Base-by-base conservation (phyloP, 805 yeast genomes). In the Sungouiella thailandica region DNA sequence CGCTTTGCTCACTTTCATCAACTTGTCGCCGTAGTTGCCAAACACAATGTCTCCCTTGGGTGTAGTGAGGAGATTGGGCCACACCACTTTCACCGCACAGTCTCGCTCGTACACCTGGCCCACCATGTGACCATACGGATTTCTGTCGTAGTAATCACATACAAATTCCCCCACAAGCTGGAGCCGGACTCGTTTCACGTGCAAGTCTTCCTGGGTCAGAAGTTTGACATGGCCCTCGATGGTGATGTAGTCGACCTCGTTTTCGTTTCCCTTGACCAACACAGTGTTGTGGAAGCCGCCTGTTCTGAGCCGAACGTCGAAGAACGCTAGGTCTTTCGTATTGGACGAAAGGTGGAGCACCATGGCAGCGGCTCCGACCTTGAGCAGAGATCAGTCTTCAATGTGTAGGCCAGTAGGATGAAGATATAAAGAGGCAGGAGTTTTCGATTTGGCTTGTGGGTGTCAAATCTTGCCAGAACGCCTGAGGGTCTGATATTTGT, bases 201-300 rank as follows among this genome's bases (percentile, higher is more conserved):
- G 67, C 25, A 63, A 55, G 28, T 65, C 65, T 27, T 65, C 67
- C 6, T 69, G 68, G 3, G 71, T 49, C 15, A 71, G 56, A 25
- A 73, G 51, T 29, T 72, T 74, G 29, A 74, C 67, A 32, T 58
- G 61, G 0, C 80, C 80, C 16, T 61, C 64, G 17, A 74, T 42
- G 6, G 63, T 55, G 1, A 70, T 52, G 4, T 65, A 51, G 5
- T 68, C 69, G 28, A 71, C 58, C 40, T 72, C 78, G 27, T 50
- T 55, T 30, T 64, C 68, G 27, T 64, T 55, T 0, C 78, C 78
- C 34, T 55, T 59, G 22, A 74, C 52, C 9, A 72, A 37, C 2
- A 73, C 26, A 17, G 62, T 45, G 42, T 72, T 72, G 28, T 65
- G 66, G 43, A 64, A 57, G 5, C 64, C 62, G 5, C 61, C 60